phyloP scores from a whole-genome alignment of 495 filamentous ascomycete genomes.

The Penicillium odoratum region DNA sequence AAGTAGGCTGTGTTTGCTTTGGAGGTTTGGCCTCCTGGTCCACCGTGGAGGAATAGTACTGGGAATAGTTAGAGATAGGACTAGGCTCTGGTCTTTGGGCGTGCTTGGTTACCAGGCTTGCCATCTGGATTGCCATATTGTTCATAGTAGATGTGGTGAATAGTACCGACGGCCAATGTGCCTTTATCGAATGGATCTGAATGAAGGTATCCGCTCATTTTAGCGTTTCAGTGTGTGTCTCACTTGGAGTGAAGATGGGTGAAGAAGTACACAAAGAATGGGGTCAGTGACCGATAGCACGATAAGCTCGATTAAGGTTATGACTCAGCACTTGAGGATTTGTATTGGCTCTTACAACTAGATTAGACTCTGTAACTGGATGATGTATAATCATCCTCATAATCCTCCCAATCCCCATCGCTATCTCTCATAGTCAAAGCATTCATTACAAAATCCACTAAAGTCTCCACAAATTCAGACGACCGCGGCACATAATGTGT shows the following conservation, averaged over 20 bases:
- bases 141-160: constrained; percentile 44
- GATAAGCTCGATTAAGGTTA: too few species aligned
- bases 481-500: not conserved
- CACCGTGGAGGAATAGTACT: constrained; percentile 48
- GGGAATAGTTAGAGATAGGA: not conserved
- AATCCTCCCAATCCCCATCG: not conserved
- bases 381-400: not conserved
- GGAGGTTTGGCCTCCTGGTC: constrained; percentile 41
- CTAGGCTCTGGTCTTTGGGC: not conserved
- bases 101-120: constrained; percentile 22
- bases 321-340: too few species aligned
- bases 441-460: not conserved
- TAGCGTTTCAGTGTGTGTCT: not conserved
- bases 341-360: not conserved
- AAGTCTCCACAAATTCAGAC: not conserved
- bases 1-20: constrained; percentile 41
- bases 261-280: not conserved
- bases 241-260: not conserved
- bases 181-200: constrained; percentile 27
- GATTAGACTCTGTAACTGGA: too few species aligned
- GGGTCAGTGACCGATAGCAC: not conserved
- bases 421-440: not conserved
- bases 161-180: constrained; percentile 32
- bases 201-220: constrained; percentile 21
- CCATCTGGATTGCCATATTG: constrained; percentile 43